phyloP scores from a whole-genome alignment of 2,329 filamentous ascomycete genomes.

The Aspergillus quadricinctus region DNA sequence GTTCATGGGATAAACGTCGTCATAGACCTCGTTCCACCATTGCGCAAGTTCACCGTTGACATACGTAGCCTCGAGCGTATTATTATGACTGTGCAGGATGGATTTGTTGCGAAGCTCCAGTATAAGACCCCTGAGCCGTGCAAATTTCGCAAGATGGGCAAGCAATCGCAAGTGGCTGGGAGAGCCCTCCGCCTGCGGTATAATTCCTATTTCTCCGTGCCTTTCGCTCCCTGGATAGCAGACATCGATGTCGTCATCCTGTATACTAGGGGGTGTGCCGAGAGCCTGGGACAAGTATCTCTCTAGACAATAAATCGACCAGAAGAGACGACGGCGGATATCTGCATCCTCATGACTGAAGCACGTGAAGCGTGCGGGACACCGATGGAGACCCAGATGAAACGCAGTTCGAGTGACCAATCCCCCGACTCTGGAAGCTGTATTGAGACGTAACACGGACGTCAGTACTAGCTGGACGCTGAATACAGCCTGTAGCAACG shows the following conservation, averaged over 20 bases:
- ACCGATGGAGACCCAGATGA: conserved; percentile 57
- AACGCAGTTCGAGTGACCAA: conserved; percentile 53
- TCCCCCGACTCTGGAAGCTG: conserved; percentile 54
- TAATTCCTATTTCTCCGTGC: conserved; percentile 26
- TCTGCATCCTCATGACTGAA: conserved; percentile 47
- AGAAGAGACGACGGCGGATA: conserved; percentile 52
- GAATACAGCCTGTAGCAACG: conserved; percentile 49
- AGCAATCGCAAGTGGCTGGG: conserved; percentile 33
- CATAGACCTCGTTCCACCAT: conserved; percentile 53
- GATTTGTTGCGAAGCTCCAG: conserved; percentile 52
- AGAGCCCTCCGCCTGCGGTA: conserved; percentile 7
- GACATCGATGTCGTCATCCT: conserved; percentile 56
- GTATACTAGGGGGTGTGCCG: conserved; percentile 52
- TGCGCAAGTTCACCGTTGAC: conserved; percentile 49
- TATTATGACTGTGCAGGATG: conserved; percentile 43
- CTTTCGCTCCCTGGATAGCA: conserved; percentile 50
- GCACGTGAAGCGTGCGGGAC: conserved; percentile 49
- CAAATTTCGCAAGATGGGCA: conserved; percentile 44
- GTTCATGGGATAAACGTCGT: conserved; percentile 42
- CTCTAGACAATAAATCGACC: conserved; percentile 55
- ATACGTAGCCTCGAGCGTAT: conserved; percentile 39
- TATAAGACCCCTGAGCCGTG: conserved; percentile 48
- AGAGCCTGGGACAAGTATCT: conserved; percentile 54
- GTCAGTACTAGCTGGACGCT: conserved; percentile 53
- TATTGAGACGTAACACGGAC: conserved; percentile 54